Evolutionary conservation across 2,329 filamentous ascomycete species (phyloP).

Genomic region (Pseudocercospora pini-densiflorae): DNA sequence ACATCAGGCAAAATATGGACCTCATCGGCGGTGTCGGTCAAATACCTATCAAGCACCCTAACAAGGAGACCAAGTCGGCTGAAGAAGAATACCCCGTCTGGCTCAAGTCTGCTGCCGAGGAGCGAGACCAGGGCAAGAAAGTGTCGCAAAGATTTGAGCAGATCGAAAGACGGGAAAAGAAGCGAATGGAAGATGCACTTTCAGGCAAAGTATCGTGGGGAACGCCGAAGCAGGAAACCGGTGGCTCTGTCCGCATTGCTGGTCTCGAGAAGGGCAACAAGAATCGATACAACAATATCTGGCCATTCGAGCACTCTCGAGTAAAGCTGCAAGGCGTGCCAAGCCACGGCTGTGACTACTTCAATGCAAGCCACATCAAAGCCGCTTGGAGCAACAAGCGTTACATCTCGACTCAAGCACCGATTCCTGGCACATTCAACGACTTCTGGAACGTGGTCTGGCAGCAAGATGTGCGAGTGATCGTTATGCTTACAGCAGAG

Average conservation of each 20-base stretch:
- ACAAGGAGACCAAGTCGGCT: constrained; percentile 52
- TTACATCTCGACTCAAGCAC: constrained; percentile 95
- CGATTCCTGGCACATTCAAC: constrained; percentile 87
- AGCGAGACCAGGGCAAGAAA: constrained; percentile 73
- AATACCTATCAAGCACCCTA: constrained; percentile 64
- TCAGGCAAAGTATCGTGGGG: constrained; percentile 64
- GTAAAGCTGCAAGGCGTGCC: constrained; percentile 75
- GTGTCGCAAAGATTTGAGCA: constrained; percentile 82
- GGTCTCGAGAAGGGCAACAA: constrained; percentile 94
- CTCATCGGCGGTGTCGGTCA: constrained; percentile 91
- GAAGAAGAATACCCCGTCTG: constrained; percentile 70
- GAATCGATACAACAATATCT: constrained; percentile 97
- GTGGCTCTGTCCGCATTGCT: constrained; percentile 69
- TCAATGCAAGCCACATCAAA: constrained; percentile 90
- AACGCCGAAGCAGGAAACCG: constrained; percentile 34
- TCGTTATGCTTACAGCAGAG: constrained; percentile 96
- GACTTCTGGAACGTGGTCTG: constrained; percentile 98
- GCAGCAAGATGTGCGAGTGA: constrained; percentile 93
- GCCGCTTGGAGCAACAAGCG: constrained; percentile 82
- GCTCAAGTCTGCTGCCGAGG: constrained; percentile 71
- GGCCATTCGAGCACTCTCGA: constrained; percentile 91
- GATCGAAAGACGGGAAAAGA: constrained; percentile 84
- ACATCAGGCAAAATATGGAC: constrained; percentile 97
- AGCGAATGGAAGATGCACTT: constrained; percentile 86
- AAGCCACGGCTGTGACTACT: constrained; percentile 80